These are phyloP conservation scores for Fraxinus nigra DNA, from an alignment of 305 asterid species.

Conservation along the genomic window DNA sequence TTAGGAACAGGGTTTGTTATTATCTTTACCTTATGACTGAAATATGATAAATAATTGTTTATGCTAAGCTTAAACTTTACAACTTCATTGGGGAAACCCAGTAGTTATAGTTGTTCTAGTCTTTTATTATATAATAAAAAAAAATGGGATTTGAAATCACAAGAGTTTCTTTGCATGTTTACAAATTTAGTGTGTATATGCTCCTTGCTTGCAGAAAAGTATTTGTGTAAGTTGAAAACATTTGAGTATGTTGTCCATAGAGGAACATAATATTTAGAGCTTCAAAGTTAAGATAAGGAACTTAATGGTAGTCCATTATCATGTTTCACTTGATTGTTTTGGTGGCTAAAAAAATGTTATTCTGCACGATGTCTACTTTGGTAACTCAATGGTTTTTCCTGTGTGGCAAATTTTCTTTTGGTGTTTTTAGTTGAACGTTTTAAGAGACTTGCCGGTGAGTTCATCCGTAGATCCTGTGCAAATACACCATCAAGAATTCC, in stretches of 20 bases:
- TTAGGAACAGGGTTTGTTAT: background rate
- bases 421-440: slow-evolving; percentile 40
- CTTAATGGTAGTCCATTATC: background rate
- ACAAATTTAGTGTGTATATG: background rate
- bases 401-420: slow-evolving; percentile 22
- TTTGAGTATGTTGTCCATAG: background rate
- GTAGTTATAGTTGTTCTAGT: background rate
- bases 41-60: background rate
- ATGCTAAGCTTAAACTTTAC: background rate
- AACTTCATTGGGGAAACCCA: background rate
- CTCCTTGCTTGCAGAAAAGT: background rate
- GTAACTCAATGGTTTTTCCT: background rate
- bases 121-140: background rate
- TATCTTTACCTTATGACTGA: background rate
- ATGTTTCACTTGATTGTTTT: background rate
- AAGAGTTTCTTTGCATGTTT: background rate
- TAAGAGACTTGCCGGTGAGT: slow-evolving; percentile 35
- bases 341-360: background rate
- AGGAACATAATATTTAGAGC: background rate
- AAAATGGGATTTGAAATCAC: background rate
- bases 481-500: slow-evolving; percentile 40
- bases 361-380: background rate
- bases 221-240: slow-evolving; percentile 4
- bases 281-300: background rate
- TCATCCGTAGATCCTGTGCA: slow-evolving; percentile 33